phyloP scores from a whole-genome alignment of 2,329 filamentous ascomycete species.

The Cladophialophora yegresii region DNA sequence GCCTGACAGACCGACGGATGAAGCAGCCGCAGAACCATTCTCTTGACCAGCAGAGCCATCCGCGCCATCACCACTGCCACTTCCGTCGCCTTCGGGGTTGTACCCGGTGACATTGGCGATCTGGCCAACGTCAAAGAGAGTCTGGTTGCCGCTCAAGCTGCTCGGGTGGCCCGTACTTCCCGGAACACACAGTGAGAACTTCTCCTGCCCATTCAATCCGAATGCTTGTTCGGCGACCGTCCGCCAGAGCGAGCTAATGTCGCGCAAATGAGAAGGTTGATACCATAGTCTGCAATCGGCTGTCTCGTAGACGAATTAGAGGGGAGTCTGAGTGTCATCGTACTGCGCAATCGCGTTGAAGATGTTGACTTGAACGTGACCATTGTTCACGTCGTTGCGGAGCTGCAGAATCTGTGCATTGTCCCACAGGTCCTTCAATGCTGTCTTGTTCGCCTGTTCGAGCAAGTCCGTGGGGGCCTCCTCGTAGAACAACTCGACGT shows the following conservation, averaged over 20 bases:
- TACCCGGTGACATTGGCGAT: slow-evolving; percentile 26
- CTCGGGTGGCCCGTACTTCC: slow-evolving; percentile 20
- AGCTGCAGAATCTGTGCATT: slow-evolving; percentile 11
- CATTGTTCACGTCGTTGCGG: slow-evolving; percentile 46
- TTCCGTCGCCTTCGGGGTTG: not conserved
- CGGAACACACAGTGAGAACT: slow-evolving; percentile 11
- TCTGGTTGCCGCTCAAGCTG: slow-evolving; percentile 29
- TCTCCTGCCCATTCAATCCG: slow-evolving; percentile 1
- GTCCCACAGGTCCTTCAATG: slow-evolving; percentile 25
- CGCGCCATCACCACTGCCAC: not conserved
- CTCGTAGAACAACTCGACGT: slow-evolving; percentile 12
- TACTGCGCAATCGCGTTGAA: slow-evolving; percentile 32
- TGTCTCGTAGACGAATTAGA: slow-evolving; percentile 63
- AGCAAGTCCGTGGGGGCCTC: slow-evolving; percentile 2
- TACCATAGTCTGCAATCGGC: slow-evolving; percentile 64
- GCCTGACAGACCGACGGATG: not conserved
- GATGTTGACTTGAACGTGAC: slow-evolving; percentile 43
- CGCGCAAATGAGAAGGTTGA: slow-evolving; percentile 55
- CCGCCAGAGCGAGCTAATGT: slow-evolving; percentile 58
- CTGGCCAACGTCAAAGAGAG: slow-evolving; percentile 20
- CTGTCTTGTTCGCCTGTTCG: slow-evolving; percentile 26
- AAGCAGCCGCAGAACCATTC: slow-evolving; percentile 8
- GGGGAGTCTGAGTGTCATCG: slow-evolving; percentile 49
- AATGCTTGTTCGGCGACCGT: slow-evolving; percentile 47
- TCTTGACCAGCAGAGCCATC: not conserved